A percentile compares a stretch with the other conserved stretches of the same genome.
These are phyloP conservation scores for Echium plantagineum DNA, from an alignment of 257 asterid species.

Conservation along the genomic window DNA sequence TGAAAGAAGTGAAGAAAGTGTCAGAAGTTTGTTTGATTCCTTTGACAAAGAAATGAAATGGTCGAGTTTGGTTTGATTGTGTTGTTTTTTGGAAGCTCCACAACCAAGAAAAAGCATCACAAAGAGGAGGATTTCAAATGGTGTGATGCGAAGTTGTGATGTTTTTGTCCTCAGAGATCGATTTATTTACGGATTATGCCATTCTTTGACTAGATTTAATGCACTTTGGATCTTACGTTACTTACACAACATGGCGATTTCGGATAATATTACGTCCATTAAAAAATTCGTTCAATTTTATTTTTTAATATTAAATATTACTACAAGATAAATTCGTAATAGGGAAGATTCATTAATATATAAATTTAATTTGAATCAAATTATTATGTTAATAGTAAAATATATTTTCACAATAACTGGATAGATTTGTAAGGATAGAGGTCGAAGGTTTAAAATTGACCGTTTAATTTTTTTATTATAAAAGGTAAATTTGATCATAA, in stretches of 20 bases:
- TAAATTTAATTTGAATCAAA: too few species aligned
- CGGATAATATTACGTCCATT: too few species aligned
- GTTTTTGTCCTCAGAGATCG: background rate
- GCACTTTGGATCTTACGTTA: background rate
- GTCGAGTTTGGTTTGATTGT: background rate
- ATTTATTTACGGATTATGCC: background rate
- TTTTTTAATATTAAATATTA: too few species aligned
- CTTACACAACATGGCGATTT: background rate
- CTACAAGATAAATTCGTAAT: too few species aligned
- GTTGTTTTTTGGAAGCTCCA: background rate
- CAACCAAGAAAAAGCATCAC: background rate
- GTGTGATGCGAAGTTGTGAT: background rate
- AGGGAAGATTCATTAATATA: too few species aligned
- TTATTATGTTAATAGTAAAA: too few species aligned
- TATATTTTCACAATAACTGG: too few species aligned
- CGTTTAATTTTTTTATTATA: too few species aligned
- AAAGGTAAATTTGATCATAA: too few species aligned
- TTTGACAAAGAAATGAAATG: constrained; percentile 24
- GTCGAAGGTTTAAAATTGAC: too few species aligned
- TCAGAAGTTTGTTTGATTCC: constrained; percentile 16
- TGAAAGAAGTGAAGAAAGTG: constrained; percentile 6
- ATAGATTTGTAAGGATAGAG: too few species aligned
- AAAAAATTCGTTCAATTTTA: too few species aligned
- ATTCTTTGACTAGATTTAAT: background rate
- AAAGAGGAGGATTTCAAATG: background rate